Evolutionary conservation across 1,139 yeast species (phyloP).

Genomic region (Torulaspora globosa): DNA sequence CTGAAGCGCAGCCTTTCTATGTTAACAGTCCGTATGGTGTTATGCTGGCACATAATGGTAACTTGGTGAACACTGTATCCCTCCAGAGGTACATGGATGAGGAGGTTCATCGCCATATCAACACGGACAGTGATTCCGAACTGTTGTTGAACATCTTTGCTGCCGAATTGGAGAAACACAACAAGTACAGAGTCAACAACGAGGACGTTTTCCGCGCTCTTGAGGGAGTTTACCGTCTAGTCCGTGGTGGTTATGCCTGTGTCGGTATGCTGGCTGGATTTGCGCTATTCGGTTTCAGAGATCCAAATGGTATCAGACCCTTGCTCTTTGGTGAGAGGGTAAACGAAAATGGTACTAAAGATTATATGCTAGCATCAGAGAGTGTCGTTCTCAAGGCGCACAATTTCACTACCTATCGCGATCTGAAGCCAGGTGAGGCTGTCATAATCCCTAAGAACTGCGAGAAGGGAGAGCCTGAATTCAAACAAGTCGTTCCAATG

Average conservation of each 20-base stretch:
- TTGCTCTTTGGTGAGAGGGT: slow-evolving; percentile 76
- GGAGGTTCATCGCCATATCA: slow-evolving; percentile 92
- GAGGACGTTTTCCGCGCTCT: slow-evolving; percentile 85
- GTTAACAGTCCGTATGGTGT: slow-evolving; percentile 97
- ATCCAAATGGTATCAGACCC: slow-evolving; percentile 95
- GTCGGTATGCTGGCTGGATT: slow-evolving; percentile 94
- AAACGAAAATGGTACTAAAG: slow-evolving; percentile 65
- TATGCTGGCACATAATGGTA: slow-evolving; percentile 87
- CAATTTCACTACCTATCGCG: slow-evolving; percentile 75
- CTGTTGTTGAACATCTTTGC: slow-evolving; percentile 85
- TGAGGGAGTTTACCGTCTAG: slow-evolving; percentile 69
- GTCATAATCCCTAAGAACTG: slow-evolving; percentile 80
- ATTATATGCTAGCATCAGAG: slow-evolving; percentile 94
- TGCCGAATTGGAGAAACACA: slow-evolving; percentile 82
- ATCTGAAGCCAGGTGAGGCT: slow-evolving; percentile 91
- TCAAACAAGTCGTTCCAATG: slow-evolving; percentile 80
- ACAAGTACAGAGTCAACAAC: slow-evolving; percentile 89
- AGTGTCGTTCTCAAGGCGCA: slow-evolving; percentile 94
- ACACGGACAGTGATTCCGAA: slow-evolving; percentile 95
- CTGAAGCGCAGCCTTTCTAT: slow-evolving; percentile 98
- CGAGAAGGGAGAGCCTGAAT: slow-evolving; percentile 56
- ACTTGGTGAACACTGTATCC: slow-evolving; percentile 80
- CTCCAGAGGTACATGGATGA: slow-evolving; percentile 80
- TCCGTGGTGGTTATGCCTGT: slow-evolving; percentile 96
- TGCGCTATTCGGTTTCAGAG: slow-evolving; percentile 93